Evolutionary conservation across 257 asterid species (phyloP).

Genomic region (Solanum dulcamara): DNA sequence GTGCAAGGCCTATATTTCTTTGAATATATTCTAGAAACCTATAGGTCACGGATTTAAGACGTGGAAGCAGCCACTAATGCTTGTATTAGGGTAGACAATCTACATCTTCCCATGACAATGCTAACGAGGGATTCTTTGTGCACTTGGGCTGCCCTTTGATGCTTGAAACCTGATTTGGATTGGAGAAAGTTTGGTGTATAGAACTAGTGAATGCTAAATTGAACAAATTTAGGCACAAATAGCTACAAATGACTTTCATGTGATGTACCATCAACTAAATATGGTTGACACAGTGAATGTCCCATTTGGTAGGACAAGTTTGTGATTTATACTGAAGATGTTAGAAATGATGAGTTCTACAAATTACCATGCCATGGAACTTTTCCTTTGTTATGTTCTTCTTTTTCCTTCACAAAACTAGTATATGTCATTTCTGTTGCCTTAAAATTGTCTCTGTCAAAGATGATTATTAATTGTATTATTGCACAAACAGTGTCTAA

Average conservation of each 20-base stretch:
- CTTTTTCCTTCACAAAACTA: not conserved
- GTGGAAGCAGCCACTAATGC: not conserved
- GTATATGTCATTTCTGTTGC: not conserved
- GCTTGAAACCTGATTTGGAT: not conserved
- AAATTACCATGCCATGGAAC: slow-evolving; percentile 21
- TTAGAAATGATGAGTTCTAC: slow-evolving; percentile 47
- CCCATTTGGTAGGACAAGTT: too few species aligned
- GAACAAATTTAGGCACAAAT: not conserved
- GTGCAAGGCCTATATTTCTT: not conserved
- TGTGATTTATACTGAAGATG: slow-evolving; percentile 37
- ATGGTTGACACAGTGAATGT: too few species aligned
- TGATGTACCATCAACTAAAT: not conserved
- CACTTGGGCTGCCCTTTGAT: not conserved
- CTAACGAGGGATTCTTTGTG: not conserved
- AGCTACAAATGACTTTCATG: not conserved
- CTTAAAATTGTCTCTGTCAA: not conserved
- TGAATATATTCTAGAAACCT: not conserved
- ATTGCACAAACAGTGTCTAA: not conserved
- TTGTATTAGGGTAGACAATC: not conserved
- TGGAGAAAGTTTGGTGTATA: not conserved
- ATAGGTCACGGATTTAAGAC: not conserved
- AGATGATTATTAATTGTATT: not conserved
- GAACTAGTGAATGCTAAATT: not conserved
- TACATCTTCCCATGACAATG: not conserved
- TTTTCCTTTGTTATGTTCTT: too few species aligned